Evolutionary conservation across 768 basidiomycete genomes (phyloP), one percentile per base, ranked within the genome.

Genomic region (Hemileccinum impolitum): DNA sequence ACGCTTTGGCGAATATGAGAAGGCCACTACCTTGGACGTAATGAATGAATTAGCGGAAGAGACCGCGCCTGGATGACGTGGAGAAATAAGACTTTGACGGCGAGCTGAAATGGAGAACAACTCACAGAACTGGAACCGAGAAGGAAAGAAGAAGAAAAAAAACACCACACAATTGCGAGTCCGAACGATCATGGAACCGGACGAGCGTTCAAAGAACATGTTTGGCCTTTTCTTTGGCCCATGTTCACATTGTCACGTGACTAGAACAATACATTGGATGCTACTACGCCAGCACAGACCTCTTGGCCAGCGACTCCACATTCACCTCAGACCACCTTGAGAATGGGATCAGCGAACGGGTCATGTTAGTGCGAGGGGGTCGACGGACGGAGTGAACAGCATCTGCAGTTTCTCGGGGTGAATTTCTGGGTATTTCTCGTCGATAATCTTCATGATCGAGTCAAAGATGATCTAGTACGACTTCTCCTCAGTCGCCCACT

Each of bases 391-490:
- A 6, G 78, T 69, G 64, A 90, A 87, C 6, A 80, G 75, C 41
- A 65, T 68, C 52, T 71, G 71, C 55, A 93, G 59, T 36, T 74
- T 81, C 23, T 84, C 82, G 54, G 79, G 77, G 64, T 87, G 74
- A 11, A 92, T 73, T 43, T 90, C 85, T 0, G 90, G 86, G 63
- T 81, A 82, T 31, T 74, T 68, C 42, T 70, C 67, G 25, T 58
- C 57, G 55, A 94, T 84, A 2, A 78, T 74, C 45, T 75, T 67
- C 42, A 84, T 71, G 44, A 94, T 58, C 17, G 70, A 73, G 17
- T 86, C 75, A 62, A 82, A 92, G 25, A 88, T 70, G 45, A 90
- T 60, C 90, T 91, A n/a, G n/a, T n/a, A 51, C 14, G 37, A 30
- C 34, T n/a, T n/a, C 32, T 15, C 10, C 26, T 53, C 15, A 53